These are phyloP conservation scores for Neonectria neomacrospora DNA, from an alignment of 2,329 filamentous ascomycete genomes.

Conservation along the genomic window DNA sequence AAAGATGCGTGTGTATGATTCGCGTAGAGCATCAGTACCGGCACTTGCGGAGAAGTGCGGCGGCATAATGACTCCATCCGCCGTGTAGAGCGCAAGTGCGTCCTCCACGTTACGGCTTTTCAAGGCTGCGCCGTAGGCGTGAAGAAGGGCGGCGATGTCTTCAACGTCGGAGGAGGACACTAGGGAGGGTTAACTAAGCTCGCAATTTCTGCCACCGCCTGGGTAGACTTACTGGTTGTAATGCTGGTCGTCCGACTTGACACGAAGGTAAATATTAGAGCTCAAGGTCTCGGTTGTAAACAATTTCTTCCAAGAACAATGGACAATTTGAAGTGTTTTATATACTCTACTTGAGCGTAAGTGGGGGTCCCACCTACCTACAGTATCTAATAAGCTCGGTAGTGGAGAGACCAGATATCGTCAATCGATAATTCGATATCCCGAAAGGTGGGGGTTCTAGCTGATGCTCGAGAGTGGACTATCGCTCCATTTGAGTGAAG, in stretches of 20 bases:
- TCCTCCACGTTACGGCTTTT: constrained; percentile 32
- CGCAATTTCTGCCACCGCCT: too few relatives aligned
- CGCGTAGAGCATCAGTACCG: constrained; percentile 27
- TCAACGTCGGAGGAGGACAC: constrained; percentile 11
- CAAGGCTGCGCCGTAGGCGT: constrained; percentile 33
- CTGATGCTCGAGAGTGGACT: not conserved
- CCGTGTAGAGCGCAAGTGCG: constrained; percentile 34
- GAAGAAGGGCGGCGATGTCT: constrained; percentile 12
- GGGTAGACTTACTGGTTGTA: not conserved
- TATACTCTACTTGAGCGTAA: not conserved
- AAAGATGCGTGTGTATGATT: constrained; percentile 37
- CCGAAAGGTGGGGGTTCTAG: not conserved
- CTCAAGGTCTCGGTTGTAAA: not conserved
- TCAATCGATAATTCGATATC: not conserved
- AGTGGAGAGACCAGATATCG: constrained; percentile 1
- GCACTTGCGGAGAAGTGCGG: constrained; percentile 35
- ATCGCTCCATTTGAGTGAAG: not conserved
- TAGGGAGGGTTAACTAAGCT: not conserved
- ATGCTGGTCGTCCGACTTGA: not conserved
- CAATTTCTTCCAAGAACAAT: not conserved
- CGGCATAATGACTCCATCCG: constrained; percentile 40
- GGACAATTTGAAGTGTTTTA: not conserved
- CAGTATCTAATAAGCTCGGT: not conserved
- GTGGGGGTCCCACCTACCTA: not conserved
- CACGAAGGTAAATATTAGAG: not conserved